phyloP scores from a whole-genome alignment of 768 basidiomycete genomes.

The Aureoboletus auriporus region DNA sequence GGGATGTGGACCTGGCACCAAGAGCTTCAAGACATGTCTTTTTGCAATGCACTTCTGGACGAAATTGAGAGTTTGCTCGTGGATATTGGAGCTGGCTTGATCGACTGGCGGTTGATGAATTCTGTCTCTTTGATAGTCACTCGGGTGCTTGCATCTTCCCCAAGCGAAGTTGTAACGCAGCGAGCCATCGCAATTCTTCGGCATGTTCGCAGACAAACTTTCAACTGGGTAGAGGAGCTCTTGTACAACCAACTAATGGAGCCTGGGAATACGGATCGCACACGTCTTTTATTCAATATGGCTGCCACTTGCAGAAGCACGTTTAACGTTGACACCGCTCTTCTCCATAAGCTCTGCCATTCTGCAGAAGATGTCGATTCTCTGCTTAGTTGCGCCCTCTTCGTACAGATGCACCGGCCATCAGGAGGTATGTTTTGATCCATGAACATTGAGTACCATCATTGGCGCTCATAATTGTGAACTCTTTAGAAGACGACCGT shows the following conservation, averaged over 20 bases:
- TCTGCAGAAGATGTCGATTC: not conserved
- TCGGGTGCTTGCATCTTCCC: constrained; percentile 31
- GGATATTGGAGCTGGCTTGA: constrained; percentile 36
- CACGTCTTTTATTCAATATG: too few species aligned
- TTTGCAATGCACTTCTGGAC: too few species aligned
- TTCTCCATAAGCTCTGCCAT: not conserved
- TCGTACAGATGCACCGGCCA: constrained; percentile 14
- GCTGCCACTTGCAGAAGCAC: too few species aligned
- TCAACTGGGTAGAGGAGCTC: too few species aligned
- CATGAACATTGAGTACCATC: too few species aligned
- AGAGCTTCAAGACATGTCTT: too few species aligned
- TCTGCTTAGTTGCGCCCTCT: constrained; percentile 19
- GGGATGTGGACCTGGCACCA: constrained; percentile 15
- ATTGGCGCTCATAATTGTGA: too few species aligned
- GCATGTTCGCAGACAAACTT: too few species aligned
- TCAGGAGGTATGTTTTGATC: not conserved
- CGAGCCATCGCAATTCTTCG: constrained; percentile 22
- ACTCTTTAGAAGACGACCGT: too few species aligned
- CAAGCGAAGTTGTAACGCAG: constrained; percentile 5
- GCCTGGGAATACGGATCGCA: too few species aligned
- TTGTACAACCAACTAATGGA: too few species aligned
- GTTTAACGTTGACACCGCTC: too few species aligned
- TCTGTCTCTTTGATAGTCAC: constrained; percentile 27
- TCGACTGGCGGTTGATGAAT: constrained; percentile 23
- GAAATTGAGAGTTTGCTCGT: constrained; percentile 30